Evolutionary conservation across 768 basidiomycete species (phyloP), one percentile per base, ranked within the genome.

Genomic region (Termitomyces sp.): DNA sequence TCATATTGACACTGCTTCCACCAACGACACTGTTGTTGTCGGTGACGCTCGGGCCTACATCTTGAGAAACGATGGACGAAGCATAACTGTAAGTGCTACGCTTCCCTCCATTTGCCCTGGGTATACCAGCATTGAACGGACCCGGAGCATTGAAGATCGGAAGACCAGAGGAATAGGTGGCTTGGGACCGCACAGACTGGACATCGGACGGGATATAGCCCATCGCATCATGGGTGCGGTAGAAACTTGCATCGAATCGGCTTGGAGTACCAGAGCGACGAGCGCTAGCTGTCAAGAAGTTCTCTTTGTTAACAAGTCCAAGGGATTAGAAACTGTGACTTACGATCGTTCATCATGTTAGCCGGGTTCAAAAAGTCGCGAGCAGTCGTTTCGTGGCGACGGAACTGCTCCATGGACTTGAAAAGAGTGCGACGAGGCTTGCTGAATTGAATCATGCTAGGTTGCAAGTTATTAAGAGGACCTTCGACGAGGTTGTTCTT

Each of bases 391-490:
- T 98, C 95, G 66, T 96, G 92, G 48, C 95, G 84, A 54, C 91
- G 88, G 82, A 91, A 95, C 54, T 89, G 91, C 60, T 96, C 92
- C 85, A 94, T 89, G 15, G 91, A 88, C 70, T 94, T 94, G 60
- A 80, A 82, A 36, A 95, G 81, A 5, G 93, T 83, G 51, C 94
- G 88, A 54, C 94, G 85, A 31, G 97, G 97, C 73, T 97, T 95
- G 80, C 92, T 94, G 78, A 99, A 98, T 68, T 98, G 97, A 56
- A 99, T 99, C 95, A 99, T 96, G 73, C 94, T 96, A 6, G 93
- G 79, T 68, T 98, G 97, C 33, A 99, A 76, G 72, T 99, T 98
- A 71, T 84, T 98, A 43, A 99, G 77, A 2, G 97, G 93, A 1
- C 97, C 97, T 67, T 99, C 97, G 27, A 99, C 97, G 50, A 99